These are phyloP conservation scores for Chlamydomonas schloesseri DNA, from an alignment of 139 green algal genomes.

Conservation along the genomic window DNA sequence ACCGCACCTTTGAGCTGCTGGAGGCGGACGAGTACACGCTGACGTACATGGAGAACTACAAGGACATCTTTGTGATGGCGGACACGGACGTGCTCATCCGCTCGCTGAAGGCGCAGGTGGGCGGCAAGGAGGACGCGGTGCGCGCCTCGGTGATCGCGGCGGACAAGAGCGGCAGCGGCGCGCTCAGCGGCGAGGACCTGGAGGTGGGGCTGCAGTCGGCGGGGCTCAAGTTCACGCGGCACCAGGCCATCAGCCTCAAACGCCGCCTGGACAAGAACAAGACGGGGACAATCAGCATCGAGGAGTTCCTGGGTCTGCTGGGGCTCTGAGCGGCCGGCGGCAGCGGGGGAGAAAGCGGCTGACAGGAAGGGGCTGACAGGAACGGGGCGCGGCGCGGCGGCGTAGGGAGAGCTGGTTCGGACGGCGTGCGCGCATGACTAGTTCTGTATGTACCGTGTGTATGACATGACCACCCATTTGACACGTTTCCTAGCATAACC, in stretches of 20 bases:
- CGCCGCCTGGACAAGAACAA: conserved; percentile 70
- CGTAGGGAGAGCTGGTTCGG: no score
- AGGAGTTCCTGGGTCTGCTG: conserved; percentile 64
- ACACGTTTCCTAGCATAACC: no score
- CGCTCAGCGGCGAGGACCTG: conserved; percentile 57
- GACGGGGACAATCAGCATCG: conserved; percentile 57
- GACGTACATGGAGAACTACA: conserved; percentile 91
- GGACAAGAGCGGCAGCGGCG: conserved; percentile 65
- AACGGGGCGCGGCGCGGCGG: no score
- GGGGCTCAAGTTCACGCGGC: conserved; percentile 76
- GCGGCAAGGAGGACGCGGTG: conserved; percentile 62
- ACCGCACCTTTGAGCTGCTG: conserved; percentile 84
- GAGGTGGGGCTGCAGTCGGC: conserved; percentile 55
- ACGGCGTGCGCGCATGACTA: no score
- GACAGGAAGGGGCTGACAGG: no score
- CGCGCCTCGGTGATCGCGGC: conserved; percentile 69
- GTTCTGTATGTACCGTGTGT: no score
- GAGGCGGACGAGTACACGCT: conserved; percentile 91
- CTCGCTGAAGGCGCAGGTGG: conserved; percentile 64
- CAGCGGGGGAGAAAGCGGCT: no score
- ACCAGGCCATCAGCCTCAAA: conserved; percentile 75
- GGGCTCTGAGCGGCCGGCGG: conserved; percentile 13
- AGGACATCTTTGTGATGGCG: conserved; percentile 83
- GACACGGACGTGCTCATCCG: conserved; percentile 57
- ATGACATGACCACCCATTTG: no score